phyloP scores from a whole-genome alignment of 768 basidiomycete species.

The Suillus plorans region DNA sequence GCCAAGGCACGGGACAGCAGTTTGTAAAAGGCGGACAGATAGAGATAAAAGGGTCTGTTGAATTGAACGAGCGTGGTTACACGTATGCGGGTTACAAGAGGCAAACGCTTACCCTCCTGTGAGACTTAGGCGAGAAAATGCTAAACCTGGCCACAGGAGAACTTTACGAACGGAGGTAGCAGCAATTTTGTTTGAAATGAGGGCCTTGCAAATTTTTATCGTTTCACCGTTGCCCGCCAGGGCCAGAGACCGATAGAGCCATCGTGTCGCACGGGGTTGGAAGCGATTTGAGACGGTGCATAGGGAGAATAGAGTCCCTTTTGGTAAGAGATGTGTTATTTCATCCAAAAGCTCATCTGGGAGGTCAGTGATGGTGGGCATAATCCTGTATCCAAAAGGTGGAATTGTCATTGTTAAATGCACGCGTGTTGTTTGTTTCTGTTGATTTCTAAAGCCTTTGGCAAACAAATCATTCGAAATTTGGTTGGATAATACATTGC shows the following conservation, averaged over 20 bases:
- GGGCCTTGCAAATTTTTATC: slow-evolving; percentile 4
- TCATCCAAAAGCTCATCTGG: slow-evolving; percentile 10
- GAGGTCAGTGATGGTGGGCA: slow-evolving; percentile 7
- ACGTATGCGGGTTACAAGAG: neutral
- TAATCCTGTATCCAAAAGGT: neutral
- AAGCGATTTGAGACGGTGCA: slow-evolving; percentile 5
- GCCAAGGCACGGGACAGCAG: neutral
- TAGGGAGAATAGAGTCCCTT: neutral
- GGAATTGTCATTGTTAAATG: no score
- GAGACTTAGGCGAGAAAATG: neutral
- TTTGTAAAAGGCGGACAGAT: slow-evolving; percentile 7
- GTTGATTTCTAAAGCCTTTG: slow-evolving; percentile 2
- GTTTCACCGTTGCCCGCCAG: neutral
- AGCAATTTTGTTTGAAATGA: slow-evolving; percentile 9
- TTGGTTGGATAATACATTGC: no score
- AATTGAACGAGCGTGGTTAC: neutral
- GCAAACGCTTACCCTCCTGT: neutral
- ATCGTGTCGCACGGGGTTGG: neutral
- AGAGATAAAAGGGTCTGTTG: slow-evolving; percentile 7
- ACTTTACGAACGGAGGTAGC: slow-evolving; percentile 6
- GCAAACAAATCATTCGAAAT: neutral
- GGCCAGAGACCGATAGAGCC: slow-evolving; percentile 7
- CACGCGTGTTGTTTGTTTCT: slow-evolving; percentile 3
- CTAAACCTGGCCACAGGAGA: slow-evolving; percentile 2
- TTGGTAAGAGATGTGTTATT: neutral